Evolutionary conservation across 768 basidiomycete genomes (phyloP).

Genomic region (Xanthoconium stramineum): DNA sequence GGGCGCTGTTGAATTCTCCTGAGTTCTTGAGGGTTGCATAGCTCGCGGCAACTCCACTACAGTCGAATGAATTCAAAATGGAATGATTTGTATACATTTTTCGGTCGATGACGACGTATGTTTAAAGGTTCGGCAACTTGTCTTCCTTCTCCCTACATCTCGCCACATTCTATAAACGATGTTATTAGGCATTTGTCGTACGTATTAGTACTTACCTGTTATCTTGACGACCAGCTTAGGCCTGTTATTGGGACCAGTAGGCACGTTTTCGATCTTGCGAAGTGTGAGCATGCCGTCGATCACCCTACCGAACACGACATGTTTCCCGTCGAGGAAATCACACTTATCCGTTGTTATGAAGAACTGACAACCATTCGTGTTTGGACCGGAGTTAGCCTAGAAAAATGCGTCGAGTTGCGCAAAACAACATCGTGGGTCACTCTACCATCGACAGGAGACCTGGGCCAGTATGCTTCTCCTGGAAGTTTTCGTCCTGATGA

Average conservation of each 20-base stretch:
- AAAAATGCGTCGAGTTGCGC: slow-evolving; percentile 1
- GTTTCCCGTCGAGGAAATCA: slow-evolving; percentile 93
- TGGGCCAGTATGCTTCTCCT: slow-evolving; percentile 80
- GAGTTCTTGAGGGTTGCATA: not conserved
- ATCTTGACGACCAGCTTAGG: slow-evolving; percentile 90
- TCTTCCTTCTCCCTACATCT: slow-evolving; percentile 42
- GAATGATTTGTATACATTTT: not conserved
- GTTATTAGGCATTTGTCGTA: not conserved
- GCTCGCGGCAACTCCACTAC: no score
- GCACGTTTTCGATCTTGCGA: slow-evolving; percentile 93
- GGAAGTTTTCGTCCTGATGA: slow-evolving; percentile 88
- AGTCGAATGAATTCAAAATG: not conserved
- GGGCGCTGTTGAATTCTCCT: not conserved
- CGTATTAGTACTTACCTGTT: slow-evolving; percentile 51
- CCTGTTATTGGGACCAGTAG: slow-evolving; percentile 86
- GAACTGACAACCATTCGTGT: slow-evolving; percentile 97
- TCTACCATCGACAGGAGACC: slow-evolving; percentile 89
- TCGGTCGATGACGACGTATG: not conserved
- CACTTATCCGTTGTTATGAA: slow-evolving; percentile 96
- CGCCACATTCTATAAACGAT: slow-evolving; percentile 47
- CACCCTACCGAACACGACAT: slow-evolving; percentile 89
- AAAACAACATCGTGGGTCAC: slow-evolving; percentile 6
- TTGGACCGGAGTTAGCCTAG: slow-evolving; percentile 92
- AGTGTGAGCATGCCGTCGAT: slow-evolving; percentile 94
- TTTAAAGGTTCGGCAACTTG: not conserved